phyloP scores from a whole-genome alignment of 2,329 filamentous ascomycete species.

The Metarhizium humberi region DNA sequence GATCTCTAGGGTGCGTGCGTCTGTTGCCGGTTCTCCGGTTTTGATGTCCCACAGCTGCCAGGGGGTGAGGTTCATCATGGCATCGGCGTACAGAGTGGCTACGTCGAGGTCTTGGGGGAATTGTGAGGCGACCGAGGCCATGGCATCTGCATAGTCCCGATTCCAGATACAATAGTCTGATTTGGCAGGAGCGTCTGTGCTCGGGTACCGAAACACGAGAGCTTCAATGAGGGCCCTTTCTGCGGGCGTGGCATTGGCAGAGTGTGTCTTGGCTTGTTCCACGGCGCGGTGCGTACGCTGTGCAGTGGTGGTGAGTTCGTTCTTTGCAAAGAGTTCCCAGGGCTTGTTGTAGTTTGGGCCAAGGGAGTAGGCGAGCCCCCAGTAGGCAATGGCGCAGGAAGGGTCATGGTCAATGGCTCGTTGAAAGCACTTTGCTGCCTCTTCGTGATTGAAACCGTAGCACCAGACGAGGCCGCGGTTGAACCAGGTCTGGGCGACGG shows the following conservation, averaged over 20 bases:
- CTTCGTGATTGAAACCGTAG: slow-evolving; percentile 70
- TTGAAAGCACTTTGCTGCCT: slow-evolving; percentile 56
- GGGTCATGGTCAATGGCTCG: slow-evolving; percentile 45
- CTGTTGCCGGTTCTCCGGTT: slow-evolving; percentile 22
- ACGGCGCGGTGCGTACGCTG: slow-evolving; percentile 21
- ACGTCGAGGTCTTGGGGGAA: slow-evolving; percentile 32
- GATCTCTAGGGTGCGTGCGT: slow-evolving; percentile 23
- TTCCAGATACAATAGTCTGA: slow-evolving; percentile 36
- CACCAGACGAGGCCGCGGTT: slow-evolving; percentile 63
- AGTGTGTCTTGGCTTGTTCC: slow-evolving; percentile 14
- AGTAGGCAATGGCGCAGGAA: slow-evolving; percentile 53
- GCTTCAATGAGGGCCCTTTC: slow-evolving; percentile 58
- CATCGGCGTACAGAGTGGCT: slow-evolving; percentile 28
- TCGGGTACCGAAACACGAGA: slow-evolving; percentile 51
- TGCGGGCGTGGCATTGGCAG: slow-evolving; percentile 13
- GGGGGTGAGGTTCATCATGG: slow-evolving; percentile 38
- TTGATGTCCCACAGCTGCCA: slow-evolving; percentile 35
- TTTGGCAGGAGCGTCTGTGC: slow-evolving; percentile 29
- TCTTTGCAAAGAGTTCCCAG: slow-evolving; percentile 59
- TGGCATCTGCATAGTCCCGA: slow-evolving; percentile 25
- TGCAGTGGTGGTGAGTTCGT: slow-evolving; percentile 46
- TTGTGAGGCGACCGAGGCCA: slow-evolving; percentile 25
- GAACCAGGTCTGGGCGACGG: slow-evolving; percentile 56
- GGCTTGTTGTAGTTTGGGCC: slow-evolving; percentile 74
- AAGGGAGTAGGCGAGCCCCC: slow-evolving; percentile 61